Evolutionary conservation across 169 alveolate genomes (phyloP).

Genomic region (Theileria parva): DNA sequence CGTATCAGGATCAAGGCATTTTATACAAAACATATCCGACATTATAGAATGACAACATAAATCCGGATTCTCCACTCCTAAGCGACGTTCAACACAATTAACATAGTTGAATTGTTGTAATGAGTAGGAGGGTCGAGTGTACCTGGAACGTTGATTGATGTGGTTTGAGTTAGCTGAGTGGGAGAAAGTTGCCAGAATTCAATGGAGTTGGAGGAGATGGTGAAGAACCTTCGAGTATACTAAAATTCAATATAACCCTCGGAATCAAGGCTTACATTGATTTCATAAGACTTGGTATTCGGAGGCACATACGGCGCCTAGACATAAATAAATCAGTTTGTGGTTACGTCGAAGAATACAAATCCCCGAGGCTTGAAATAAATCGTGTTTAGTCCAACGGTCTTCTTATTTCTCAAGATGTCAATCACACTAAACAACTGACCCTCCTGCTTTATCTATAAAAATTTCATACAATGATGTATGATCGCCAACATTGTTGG

Average conservation of each 20-base stretch:
- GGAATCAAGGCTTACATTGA: not conserved
- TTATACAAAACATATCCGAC: slow-evolving; percentile 49
- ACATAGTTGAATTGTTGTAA: too few species aligned
- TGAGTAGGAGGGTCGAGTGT: not conserved
- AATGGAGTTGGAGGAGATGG: slow-evolving; percentile 67
- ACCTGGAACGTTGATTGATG: slow-evolving; percentile 36
- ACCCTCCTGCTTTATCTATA: slow-evolving; percentile 77
- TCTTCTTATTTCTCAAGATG: slow-evolving; percentile 63
- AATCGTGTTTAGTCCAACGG: slow-evolving; percentile 62
- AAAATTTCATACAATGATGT: not conserved
- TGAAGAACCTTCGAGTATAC: slow-evolving; percentile 71
- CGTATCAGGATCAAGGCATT: slow-evolving; percentile 10
- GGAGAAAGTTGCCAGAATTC: slow-evolving; percentile 77
- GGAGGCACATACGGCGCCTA: slow-evolving; percentile 19
- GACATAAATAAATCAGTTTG: not conserved
- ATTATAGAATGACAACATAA: slow-evolving; percentile 52
- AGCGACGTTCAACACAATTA: not conserved
- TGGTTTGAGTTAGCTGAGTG: slow-evolving; percentile 25
- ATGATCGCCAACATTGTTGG: not conserved
- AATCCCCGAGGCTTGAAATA: slow-evolving; percentile 73
- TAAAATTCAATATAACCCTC: slow-evolving; percentile 13
- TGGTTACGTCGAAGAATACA: slow-evolving; percentile 70
- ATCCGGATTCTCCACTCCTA: slow-evolving; percentile 65
- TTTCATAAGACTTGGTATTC: slow-evolving; percentile 8
- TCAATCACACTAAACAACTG: slow-evolving; percentile 69